Evolutionary conservation across 2,329 filamentous ascomycete species (phyloP), one percentile per base, ranked within the genome.

Genomic region (Penicillium sp.): DNA sequence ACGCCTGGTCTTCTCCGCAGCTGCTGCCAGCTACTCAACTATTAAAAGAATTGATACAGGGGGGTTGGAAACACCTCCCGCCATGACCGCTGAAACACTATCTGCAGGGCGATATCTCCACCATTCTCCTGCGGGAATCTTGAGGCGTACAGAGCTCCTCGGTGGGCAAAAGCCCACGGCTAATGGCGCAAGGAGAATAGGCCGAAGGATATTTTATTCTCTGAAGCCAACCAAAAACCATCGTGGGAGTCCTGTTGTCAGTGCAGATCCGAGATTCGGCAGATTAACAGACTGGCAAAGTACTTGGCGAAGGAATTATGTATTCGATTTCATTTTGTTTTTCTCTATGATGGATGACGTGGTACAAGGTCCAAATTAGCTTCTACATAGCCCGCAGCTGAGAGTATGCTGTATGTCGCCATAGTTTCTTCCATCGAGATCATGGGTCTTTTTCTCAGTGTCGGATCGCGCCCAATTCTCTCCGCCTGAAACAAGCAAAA

Each of bases 401-500:
- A 35, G 30, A 51, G 33, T 8, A 13, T 35, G 11, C 10, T 8
- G 10, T 19, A 25, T 51, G 35, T 33, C 30, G 30, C 28, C 14
- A 51, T 35, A 13, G 10, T 11, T 35, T n/a, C 25, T 25, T 28
- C 28, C 40, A 3, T 30, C 48, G 0, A 8, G 25, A 8, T 33
- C n/a, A 35, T 13, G 10, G 11, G 2, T 51, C 19, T 22, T 14
- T 22, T 28, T 40, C 35, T 63, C 72, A 71, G 35, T 53, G 51
- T 40, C 35, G 16, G 19, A 53, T 8, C 38, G 70, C 70, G 22
- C 68, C 68, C 58, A 76, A 61, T 52, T 75, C 63, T 58, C 70
- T 70, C 40, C 71, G 71, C 75, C 75, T 77, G 52, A 19, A 45
- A 49, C 5, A 45, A 26, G 22, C 54, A 40, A 58, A 55, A 22